Evolutionary conservation across 108 stramenopile species (phyloP).

Genomic region (Aurantiochytrium sp.): DNA sequence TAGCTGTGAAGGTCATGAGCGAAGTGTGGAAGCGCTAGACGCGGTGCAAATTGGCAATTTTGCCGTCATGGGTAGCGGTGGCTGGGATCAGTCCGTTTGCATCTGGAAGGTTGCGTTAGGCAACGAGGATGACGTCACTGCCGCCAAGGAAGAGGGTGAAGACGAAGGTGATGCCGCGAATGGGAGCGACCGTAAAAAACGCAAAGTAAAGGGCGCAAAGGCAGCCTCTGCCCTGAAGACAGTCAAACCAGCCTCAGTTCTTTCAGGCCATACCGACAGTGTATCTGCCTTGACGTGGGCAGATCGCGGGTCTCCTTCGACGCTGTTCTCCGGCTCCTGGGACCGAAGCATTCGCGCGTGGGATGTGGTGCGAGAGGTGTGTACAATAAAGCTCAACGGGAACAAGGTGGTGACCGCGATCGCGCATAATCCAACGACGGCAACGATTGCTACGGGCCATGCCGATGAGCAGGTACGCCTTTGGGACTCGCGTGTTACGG

Average conservation of each 20-base stretch:
- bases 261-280: background rate
- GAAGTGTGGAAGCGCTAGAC: background rate
- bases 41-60: background rate
- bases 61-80: background rate
- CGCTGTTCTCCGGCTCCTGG: background rate
- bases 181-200: background rate
- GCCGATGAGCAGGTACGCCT: background rate
- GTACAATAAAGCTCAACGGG: background rate
- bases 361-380: background rate
- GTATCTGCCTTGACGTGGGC: background rate
- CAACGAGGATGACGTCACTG: background rate
- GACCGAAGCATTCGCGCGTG: background rate
- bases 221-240: background rate
- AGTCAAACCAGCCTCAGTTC: background rate
- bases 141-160: background rate
- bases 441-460: background rate
- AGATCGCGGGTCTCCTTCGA: background rate
- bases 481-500: background rate
- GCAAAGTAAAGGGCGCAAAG: background rate
- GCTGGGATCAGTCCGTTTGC: background rate
- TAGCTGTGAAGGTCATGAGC: background rate
- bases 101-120: background rate
- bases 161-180: background rate
- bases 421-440: background rate
- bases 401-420: background rate